These are phyloP conservation scores for Diphasiastrum complanatum DNA, from an alignment of 83 land plant species.

Conservation along the genomic window DNA sequence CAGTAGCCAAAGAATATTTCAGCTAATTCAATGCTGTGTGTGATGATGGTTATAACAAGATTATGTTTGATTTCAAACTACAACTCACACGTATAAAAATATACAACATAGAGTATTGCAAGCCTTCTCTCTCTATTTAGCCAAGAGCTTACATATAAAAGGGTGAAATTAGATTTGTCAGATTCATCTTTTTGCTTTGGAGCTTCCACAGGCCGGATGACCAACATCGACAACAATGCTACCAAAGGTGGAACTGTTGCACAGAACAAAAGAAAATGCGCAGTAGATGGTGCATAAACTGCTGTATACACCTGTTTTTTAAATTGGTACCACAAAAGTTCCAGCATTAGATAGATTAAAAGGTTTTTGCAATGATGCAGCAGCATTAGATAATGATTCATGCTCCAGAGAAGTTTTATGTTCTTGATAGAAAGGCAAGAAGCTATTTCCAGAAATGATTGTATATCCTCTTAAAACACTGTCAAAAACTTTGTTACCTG, in stretches of 20 bases:
- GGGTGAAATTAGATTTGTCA: conserved; percentile 21
- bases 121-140: too few relatives aligned
- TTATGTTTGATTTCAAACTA: too few relatives aligned
- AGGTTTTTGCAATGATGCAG: too few relatives aligned
- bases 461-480: background rate
- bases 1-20: too few relatives aligned
- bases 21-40: too few relatives aligned
- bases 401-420: too few relatives aligned
- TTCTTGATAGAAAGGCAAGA: too few relatives aligned
- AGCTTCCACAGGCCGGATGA: conserved; percentile 27
- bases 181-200: conserved; percentile 24
- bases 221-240: conserved; percentile 26
- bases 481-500: conserved; percentile 12
- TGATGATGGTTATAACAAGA: too few relatives aligned
- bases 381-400: too few relatives aligned
- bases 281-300: conserved; percentile 29
- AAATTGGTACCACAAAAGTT: too few relatives aligned
- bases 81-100: too few relatives aligned
- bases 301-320: conserved; percentile 27
- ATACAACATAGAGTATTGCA: too few relatives aligned
- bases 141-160: conserved; percentile 31
- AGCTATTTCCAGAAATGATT: background rate
- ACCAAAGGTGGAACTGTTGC: conserved; percentile 26
- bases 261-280: conserved; percentile 25
- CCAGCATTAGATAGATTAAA: background rate